Evolutionary conservation across 371 early-diverging fungal genomes (phyloP), one percentile per base, ranked within the genome.

Genomic region (Synchytrium microbalum): DNA sequence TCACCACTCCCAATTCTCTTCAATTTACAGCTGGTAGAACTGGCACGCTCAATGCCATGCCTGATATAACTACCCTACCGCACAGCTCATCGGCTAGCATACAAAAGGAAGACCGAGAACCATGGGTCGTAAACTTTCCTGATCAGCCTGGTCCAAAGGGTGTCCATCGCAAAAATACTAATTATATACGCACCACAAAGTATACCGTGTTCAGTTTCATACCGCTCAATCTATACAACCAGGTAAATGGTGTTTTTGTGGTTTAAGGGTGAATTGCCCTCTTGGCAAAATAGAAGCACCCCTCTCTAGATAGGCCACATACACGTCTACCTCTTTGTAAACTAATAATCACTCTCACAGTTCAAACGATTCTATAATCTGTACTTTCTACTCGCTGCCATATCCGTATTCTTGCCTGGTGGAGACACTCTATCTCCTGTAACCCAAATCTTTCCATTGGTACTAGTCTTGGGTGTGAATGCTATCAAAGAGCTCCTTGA

Each of bases 361-460:
- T 96, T 98, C 81, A 89, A 91, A 68, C 88, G 91, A 67, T 98
- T 99, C 66, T 94, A 97, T 77, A 99, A 99, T 72, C 69, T 98
- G 59, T 99, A 95, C 71, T 99, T 99, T 70, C 76, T 99, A 57
- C 76, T 97, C 23, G 95, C 99, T 3, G 93, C 96, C 8, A 70
- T 98, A 59, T 92, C 94, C 23, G 99, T 99, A 75, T 86, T 94
- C 67, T 81, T 95, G 19, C 94, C 95, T 10, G 86, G 46, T 19
- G 46, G 46, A 5, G 46, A 38, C 19, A 38, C 73, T n/a, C 68
- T 80, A 8, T 70, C 72, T 1, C 69, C 72, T 3, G 46, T 69
- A 16, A 65, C 79, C 5, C 73, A 74, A 53, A 68, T 80, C 29
- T 65, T 80, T 3, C 88, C 88, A 0, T 76, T 90, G 52, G 29